Conservation (phyloP, 306 rosid genomes). For the Cicer yamashitae region DNA sequence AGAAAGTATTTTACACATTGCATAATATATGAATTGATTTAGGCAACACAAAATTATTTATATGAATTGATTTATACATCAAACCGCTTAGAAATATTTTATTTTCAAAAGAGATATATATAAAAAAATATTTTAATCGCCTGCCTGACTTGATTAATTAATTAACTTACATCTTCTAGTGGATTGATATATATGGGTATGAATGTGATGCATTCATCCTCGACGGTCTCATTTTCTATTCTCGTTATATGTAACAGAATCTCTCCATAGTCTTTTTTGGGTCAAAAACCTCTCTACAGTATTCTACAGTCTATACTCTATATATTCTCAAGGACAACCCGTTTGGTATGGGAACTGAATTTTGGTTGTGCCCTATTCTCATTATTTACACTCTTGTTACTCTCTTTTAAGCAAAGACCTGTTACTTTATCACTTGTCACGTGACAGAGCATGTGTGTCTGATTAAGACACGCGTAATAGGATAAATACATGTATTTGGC, state of each 20-base stretch:
- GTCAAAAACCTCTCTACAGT: not conserved
- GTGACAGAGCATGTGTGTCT: not conserved
- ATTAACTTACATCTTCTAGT: too few species aligned
- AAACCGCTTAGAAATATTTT: too few species aligned
- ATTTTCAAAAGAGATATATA: too few species aligned
- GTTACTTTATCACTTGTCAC: not conserved
- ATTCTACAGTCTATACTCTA: not conserved
- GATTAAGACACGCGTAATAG: too few species aligned
- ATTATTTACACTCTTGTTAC: not conserved
- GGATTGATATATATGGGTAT: too few species aligned
- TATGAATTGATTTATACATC: too few species aligned
- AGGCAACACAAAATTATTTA: too few species aligned
- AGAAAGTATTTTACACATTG: too few species aligned
- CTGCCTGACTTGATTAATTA: too few species aligned
- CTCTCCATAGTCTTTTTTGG: not conserved
- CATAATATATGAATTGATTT: too few species aligned
- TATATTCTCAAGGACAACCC: not conserved
- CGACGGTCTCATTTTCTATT: not conserved
- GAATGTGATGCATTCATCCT: not conserved
- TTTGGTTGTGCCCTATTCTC: not conserved
- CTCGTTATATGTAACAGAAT: not conserved
- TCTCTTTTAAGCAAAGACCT: not conserved
- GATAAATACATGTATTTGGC: too few species aligned
- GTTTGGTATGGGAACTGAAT: conserved; percentile 1
- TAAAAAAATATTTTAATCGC: too few species aligned